These are phyloP conservation scores for Trypethelium eluteriae DNA, from an alignment of 495 filamentous ascomycete genomes.

Conservation along the genomic window DNA sequence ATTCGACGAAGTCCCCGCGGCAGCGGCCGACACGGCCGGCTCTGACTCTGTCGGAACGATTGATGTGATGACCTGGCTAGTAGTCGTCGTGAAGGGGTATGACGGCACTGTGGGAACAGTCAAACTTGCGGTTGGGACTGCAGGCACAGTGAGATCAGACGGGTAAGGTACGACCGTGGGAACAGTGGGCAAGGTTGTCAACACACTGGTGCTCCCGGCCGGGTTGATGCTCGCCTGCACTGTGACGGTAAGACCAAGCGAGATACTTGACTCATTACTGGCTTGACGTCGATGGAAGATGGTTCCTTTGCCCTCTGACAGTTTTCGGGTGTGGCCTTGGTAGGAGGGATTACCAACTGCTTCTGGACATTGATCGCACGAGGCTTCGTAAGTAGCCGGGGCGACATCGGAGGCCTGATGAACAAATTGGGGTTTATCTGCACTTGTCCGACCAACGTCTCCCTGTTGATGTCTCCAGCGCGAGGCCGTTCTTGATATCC, in stretches of 20 bases:
- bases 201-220: not conserved
- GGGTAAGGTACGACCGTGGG: not conserved
- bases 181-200: not conserved
- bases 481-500: not conserved
- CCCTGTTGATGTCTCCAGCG: not conserved
- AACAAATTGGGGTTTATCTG: conserved; percentile 6
- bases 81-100: not conserved
- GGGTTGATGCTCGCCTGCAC: not conserved
- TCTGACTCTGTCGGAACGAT: not conserved
- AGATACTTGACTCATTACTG: not conserved
- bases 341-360: not conserved
- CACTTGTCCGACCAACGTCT: not conserved
- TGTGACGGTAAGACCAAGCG: not conserved
- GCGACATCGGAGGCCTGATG: not conserved
- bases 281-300: conserved; percentile 11
- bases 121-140: conserved; percentile 8
- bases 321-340: not conserved
- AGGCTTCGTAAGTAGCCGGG: not conserved
- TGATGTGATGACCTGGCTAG: not conserved
- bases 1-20: not conserved
- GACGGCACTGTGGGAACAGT: conserved; percentile 5
- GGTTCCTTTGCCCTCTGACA: conserved; percentile 8
- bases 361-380: not conserved
- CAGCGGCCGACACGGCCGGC: not conserved
- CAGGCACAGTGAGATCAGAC: not conserved